phyloP scores from a whole-genome alignment of 208 protist genomes.

The Leptomonas pyrrhocoris region DNA sequence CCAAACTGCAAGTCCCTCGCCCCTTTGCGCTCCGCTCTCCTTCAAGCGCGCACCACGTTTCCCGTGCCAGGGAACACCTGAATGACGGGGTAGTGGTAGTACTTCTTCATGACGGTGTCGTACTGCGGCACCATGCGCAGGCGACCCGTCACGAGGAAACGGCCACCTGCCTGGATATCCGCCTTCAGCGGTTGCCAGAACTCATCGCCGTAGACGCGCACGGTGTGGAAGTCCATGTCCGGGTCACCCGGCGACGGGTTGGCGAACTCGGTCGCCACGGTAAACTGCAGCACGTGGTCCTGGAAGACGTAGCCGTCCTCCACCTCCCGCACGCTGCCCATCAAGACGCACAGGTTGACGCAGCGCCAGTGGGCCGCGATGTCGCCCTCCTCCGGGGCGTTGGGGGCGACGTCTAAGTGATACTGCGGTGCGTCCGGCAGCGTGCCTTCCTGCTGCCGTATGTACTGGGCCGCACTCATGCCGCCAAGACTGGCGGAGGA shows the following conservation, averaged over 20 bases:
- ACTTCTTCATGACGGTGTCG: slow-evolving; percentile 73
- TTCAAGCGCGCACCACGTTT: slow-evolving; percentile 24
- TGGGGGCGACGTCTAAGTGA: slow-evolving; percentile 85
- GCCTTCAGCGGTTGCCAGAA: slow-evolving; percentile 53
- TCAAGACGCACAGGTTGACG: slow-evolving; percentile 80
- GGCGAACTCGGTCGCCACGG: slow-evolving; percentile 80
- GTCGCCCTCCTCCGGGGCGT: slow-evolving; percentile 86
- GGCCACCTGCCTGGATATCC: slow-evolving; percentile 45
- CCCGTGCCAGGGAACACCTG: slow-evolving; percentile 74
- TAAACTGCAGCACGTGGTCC: slow-evolving; percentile 88
- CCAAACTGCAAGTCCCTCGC: neutral
- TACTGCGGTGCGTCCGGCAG: slow-evolving; percentile 77
- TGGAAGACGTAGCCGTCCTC: slow-evolving; percentile 87
- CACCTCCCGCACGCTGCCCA: slow-evolving; percentile 80
- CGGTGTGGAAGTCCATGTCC: slow-evolving; percentile 87
- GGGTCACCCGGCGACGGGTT: slow-evolving; percentile 78
- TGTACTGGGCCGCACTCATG: slow-evolving; percentile 39
- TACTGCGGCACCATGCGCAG: slow-evolving; percentile 89
- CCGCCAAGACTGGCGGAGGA: neutral
- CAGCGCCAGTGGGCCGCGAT: slow-evolving; percentile 85
- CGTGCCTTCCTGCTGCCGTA: slow-evolving; percentile 62
- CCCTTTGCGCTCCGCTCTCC: neutral
- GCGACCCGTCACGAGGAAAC: slow-evolving; percentile 67
- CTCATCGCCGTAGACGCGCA: slow-evolving; percentile 70
- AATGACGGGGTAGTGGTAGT: slow-evolving; percentile 90